These are phyloP conservation scores for Sarocladium kiliense DNA, from an alignment of 2,329 filamentous ascomycete genomes.

Conservation along the genomic window DNA sequence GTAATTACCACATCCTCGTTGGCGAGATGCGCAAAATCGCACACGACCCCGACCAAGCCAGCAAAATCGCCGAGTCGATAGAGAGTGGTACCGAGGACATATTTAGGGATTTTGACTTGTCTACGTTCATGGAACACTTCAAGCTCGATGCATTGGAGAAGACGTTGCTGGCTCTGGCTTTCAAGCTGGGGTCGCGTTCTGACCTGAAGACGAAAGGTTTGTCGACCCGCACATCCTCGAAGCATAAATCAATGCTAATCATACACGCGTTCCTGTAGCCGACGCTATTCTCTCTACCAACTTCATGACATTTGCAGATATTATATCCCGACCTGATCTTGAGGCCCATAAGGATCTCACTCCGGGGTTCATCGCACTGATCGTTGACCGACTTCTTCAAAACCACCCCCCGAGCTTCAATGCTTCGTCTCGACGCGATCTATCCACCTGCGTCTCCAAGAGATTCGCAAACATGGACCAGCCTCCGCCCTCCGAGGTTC, in stretches of 20 bases:
- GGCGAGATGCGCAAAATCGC: constrained; percentile 83
- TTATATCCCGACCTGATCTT: constrained; percentile 61
- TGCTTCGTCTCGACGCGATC: constrained; percentile 65
- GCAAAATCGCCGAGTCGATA: constrained; percentile 89
- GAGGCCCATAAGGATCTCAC: constrained; percentile 62
- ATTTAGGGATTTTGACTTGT: constrained; percentile 94
- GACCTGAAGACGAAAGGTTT: constrained; percentile 88
- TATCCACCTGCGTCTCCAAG: constrained; percentile 59
- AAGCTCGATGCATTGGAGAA: constrained; percentile 85
- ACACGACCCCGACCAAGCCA: constrained; percentile 73
- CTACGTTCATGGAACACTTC: constrained; percentile 93
- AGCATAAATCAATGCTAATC: constrained; percentile 36
- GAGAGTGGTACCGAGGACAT: constrained; percentile 87
- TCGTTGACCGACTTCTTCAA: constrained; percentile 82
- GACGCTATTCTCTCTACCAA: constrained; percentile 85
- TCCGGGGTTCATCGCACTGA: constrained; percentile 66
- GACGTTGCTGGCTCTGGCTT: constrained; percentile 80
- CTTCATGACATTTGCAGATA: constrained; percentile 70
- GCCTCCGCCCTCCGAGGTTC: constrained; percentile 63
- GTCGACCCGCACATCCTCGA: constrained; percentile 16
- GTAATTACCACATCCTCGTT: constrained; percentile 77
- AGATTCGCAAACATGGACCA: constrained; percentile 63
- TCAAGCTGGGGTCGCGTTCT: constrained; percentile 73
- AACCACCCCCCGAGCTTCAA: constrained; percentile 84
- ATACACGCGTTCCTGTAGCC: constrained; percentile 48